Evolutionary conservation across 495 filamentous ascomycete species (phyloP).

Genomic region (Xylaria flabelliformis): DNA sequence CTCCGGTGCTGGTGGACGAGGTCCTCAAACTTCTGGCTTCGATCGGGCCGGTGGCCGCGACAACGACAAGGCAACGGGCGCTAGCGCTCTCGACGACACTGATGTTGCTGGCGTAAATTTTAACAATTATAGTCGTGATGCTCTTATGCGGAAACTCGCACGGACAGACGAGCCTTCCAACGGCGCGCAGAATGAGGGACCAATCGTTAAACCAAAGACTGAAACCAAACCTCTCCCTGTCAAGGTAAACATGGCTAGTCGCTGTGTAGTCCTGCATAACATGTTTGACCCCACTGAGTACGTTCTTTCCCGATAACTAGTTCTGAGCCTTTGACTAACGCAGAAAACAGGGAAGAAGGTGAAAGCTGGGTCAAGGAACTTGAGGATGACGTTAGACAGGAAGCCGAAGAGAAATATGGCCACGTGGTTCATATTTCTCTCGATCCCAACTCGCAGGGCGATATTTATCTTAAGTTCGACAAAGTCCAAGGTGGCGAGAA

Average conservation of each 20-base stretch:
- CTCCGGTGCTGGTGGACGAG: conserved; percentile 88
- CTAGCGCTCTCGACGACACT: conserved; percentile 96
- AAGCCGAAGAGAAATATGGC: conserved; percentile 96
- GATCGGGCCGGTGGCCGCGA: conserved; percentile 93
- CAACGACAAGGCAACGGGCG: conserved; percentile 87
- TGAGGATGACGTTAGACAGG: conserved; percentile 89
- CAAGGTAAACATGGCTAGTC: conserved; percentile 89
- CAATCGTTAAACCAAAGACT: conserved; percentile 78
- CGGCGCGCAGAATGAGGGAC: conserved; percentile 68
- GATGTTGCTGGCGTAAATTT: conserved; percentile 99
- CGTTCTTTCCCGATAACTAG: conserved; percentile 44
- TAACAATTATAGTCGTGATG: conserved; percentile 97
- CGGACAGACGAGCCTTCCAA: conserved; percentile 85
- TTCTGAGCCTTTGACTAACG: conserved; percentile 50
- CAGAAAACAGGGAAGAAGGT: conserved; percentile 73
- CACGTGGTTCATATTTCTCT: conserved; percentile 97
- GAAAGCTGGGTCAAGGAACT: conserved; percentile 91
- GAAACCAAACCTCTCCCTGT: conserved; percentile 81
- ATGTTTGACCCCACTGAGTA: conserved; percentile 95
- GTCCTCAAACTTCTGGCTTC: conserved; percentile 86
- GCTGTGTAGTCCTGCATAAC: conserved; percentile 92
- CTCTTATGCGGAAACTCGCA: conserved; percentile 96
- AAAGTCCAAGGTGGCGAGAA: conserved; percentile 93
- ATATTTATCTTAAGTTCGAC: conserved; percentile 98
- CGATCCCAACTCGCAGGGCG: conserved; percentile 91